Evolutionary conservation across 2,329 filamentous ascomycete species (phyloP).

Genomic region (Penicillium brasilianum): DNA sequence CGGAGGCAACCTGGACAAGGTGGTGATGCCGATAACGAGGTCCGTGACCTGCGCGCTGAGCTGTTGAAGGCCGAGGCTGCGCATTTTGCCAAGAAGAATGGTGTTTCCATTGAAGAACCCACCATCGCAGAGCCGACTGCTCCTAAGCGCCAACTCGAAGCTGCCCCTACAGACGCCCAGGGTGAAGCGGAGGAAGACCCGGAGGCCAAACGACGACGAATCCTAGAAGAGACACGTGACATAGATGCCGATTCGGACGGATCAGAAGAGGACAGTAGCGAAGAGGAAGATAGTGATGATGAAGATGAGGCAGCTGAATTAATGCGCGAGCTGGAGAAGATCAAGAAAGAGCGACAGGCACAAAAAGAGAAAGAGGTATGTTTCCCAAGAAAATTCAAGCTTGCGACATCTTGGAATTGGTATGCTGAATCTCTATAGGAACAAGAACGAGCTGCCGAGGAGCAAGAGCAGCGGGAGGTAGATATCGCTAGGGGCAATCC

Average conservation of each 20-base stretch:
- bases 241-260: conserved; percentile 82
- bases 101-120: conserved; percentile 59
- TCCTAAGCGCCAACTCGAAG: conserved; percentile 69
- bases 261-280: conserved; percentile 63
- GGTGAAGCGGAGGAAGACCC: conserved; percentile 61
- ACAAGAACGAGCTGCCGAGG: conserved; percentile 76
- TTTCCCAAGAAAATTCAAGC: conserved; percentile 1
- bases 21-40: conserved; percentile 70
- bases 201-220: conserved; percentile 81
- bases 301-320: conserved; percentile 86
- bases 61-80: conserved; percentile 85
- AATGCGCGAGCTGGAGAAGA: conserved; percentile 91
- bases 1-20: conserved; percentile 83
- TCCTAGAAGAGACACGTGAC: conserved; percentile 85
- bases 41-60: conserved; percentile 85
- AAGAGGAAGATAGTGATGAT: conserved; percentile 67
- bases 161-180: conserved; percentile 45
- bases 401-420: background rate
- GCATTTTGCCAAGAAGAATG: conserved; percentile 84
- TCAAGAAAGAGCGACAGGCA: conserved; percentile 82
- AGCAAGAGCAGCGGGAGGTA: conserved; percentile 80
- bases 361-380: conserved; percentile 74
- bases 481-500: conserved; percentile 94
- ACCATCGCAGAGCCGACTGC: conserved; percentile 44
- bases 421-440: conserved; percentile 58